phyloP scores from a whole-genome alignment of 345 rosid genomes.

The Gossypium stocksii region DNA sequence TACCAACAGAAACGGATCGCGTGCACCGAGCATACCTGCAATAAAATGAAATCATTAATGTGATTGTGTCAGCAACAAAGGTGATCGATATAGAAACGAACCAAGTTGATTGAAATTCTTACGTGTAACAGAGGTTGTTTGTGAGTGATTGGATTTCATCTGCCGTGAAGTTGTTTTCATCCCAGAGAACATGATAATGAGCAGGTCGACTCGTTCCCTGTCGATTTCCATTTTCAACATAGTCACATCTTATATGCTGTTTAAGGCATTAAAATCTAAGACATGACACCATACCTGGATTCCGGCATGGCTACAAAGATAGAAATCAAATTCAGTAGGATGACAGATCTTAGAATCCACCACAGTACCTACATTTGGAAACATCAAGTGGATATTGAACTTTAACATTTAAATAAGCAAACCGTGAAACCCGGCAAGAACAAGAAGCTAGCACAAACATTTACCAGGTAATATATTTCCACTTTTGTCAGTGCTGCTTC shows the following conservation, averaged over 20 bases:
- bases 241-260: neutral
- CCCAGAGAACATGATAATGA: slow-evolving; percentile 42
- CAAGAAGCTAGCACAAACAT: neutral
- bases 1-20: slow-evolving; percentile 42
- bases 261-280: neutral
- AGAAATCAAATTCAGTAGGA: slow-evolving; percentile 43
- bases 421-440: neutral
- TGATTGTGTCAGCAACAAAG: neutral
- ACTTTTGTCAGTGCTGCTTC: slow-evolving; percentile 33
- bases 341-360: slow-evolving; percentile 43
- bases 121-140: slow-evolving; percentile 37
- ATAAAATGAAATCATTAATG: neutral
- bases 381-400: neutral
- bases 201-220: slow-evolving; percentile 45
- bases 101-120: slow-evolving; percentile 6
- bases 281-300: slow-evolving; percentile 29
- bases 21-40: slow-evolving; percentile 47
- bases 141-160: slow-evolving; percentile 37
- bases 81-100: neutral
- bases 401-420: neutral
- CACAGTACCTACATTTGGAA: slow-evolving; percentile 32
- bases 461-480: slow-evolving; percentile 44
- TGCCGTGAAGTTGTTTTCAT: slow-evolving; percentile 41
- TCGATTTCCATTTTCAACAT: neutral
- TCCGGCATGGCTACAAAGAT: slow-evolving; percentile 43